These are phyloP conservation scores for Saprolegnia diclina DNA, from an alignment of 352 stramenopile genomes.

Conservation along the genomic window DNA sequence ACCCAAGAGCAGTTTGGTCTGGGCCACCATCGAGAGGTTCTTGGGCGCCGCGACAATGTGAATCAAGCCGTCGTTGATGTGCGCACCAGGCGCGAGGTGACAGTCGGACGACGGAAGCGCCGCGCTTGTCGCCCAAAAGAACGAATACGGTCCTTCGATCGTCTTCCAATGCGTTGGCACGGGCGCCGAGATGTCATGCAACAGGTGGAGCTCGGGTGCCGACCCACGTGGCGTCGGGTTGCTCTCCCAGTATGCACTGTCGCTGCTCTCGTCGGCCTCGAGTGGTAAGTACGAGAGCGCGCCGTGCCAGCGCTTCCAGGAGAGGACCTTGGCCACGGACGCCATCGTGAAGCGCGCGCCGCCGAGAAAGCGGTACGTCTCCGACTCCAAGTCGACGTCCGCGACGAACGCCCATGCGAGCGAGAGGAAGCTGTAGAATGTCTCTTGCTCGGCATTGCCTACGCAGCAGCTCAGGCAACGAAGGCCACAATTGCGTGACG, in stretches of 20 bases:
- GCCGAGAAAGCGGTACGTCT: slow-evolving; percentile 62
- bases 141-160: slow-evolving; percentile 44
- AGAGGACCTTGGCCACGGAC: slow-evolving; percentile 52
- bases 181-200: slow-evolving; percentile 13
- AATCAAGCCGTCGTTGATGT: slow-evolving; percentile 53
- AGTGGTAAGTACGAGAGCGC: slow-evolving; percentile 37
- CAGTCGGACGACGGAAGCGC: slow-evolving; percentile 43
- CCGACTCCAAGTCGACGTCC: slow-evolving; percentile 73
- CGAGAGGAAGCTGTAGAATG: slow-evolving; percentile 70
- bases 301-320: slow-evolving; percentile 43
- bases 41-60: slow-evolving; percentile 49
- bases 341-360: slow-evolving; percentile 57
- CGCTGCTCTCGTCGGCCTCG: slow-evolving; percentile 20
- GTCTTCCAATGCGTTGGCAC: slow-evolving; percentile 34
- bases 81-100: slow-evolving; percentile 41
- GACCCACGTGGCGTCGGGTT: slow-evolving; percentile 28
- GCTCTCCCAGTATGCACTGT: slow-evolving; percentile 20
- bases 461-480: slow-evolving; percentile 22
- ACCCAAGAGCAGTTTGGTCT: slow-evolving; percentile 44
- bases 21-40: slow-evolving; percentile 12
- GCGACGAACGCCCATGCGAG: slow-evolving; percentile 83
- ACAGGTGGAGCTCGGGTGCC: slow-evolving; percentile 13
- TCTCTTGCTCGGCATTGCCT: slow-evolving; percentile 39
- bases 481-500: not conserved
- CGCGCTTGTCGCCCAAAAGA: slow-evolving; percentile 61